Evolutionary conservation across 345 rosid genomes (phyloP).

Genomic region (Sonneratia caseolaris): DNA sequence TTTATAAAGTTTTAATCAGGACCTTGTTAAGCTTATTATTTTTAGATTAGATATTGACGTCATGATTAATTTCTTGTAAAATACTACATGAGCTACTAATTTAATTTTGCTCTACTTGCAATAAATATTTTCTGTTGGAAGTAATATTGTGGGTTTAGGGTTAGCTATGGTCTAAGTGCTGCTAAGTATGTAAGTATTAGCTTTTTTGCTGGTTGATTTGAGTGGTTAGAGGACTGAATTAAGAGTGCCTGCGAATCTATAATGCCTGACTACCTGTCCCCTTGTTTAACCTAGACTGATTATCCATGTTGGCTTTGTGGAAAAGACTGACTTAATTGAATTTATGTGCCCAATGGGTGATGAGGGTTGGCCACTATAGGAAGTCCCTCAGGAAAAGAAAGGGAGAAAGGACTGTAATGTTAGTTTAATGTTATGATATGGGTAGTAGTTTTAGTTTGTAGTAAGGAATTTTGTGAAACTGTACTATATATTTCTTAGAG

Average conservation of each 20-base stretch:
- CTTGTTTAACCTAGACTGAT: not conserved
- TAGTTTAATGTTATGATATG: not conserved
- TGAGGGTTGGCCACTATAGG: not conserved
- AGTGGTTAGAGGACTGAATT: not conserved
- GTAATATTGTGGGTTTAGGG: no score
- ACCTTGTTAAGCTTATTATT: not conserved
- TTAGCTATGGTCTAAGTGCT: not conserved
- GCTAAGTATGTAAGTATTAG: not conserved
- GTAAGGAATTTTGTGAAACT: not conserved
- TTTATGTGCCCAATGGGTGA: not conserved
- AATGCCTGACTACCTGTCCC: not conserved
- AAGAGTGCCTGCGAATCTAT: not conserved
- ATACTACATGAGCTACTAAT: not conserved
- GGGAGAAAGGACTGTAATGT: not conserved
- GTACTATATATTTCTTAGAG: not conserved
- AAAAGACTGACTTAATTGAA: not conserved
- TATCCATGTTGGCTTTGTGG: not conserved
- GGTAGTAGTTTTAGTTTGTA: not conserved
- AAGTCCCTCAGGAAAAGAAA: not conserved
- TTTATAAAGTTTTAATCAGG: no score
- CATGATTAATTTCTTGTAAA: not conserved
- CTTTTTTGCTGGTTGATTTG: not conserved
- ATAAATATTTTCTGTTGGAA: not conserved
- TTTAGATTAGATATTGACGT: not conserved
- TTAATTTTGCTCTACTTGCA: not conserved